phyloP scores from a whole-genome alignment of 2,329 filamentous ascomycete genomes.

The Botryotinia calthae region DNA sequence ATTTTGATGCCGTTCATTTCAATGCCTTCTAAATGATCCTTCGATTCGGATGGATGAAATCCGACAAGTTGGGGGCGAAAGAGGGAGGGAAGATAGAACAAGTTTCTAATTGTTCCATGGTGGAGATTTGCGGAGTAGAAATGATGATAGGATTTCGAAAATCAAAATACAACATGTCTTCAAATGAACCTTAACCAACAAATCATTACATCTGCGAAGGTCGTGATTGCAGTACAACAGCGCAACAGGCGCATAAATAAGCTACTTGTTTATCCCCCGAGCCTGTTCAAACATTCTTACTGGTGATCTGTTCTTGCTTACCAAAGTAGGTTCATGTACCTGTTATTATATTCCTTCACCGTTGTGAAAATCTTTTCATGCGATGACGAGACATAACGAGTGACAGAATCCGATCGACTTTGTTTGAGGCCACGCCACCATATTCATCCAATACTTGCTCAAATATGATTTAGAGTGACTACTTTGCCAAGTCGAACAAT shows the following conservation, averaged over 20 bases:
- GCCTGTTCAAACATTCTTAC: not conserved
- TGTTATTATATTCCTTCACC: not conserved
- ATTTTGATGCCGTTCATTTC: not conserved
- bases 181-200: slow-evolving; percentile 13
- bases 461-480: not conserved
- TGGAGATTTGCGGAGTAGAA: slow-evolving; percentile 9
- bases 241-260: slow-evolving; percentile 1
- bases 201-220: not conserved
- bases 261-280: slow-evolving; percentile 5
- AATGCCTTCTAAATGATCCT: not conserved
- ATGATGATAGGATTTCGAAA: slow-evolving; percentile 9
- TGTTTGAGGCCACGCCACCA: slow-evolving; percentile 14
- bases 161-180: slow-evolving; percentile 17
- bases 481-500: not conserved
- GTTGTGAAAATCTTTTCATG: slow-evolving; percentile 8
- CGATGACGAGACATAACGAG: slow-evolving; percentile 18
- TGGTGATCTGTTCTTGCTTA: slow-evolving; percentile 4
- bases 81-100: slow-evolving; percentile 12
- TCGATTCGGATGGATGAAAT: slow-evolving; percentile 2
- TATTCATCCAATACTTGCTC: slow-evolving; percentile 11
- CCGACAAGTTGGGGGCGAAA: not conserved
- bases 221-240: slow-evolving; percentile 9
- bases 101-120: slow-evolving; percentile 19
- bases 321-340: not conserved
- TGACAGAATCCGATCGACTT: slow-evolving; percentile 10